Conservation (phyloP, 202 grass and related monocot genomes). For the Zizania palustris region DNA sequence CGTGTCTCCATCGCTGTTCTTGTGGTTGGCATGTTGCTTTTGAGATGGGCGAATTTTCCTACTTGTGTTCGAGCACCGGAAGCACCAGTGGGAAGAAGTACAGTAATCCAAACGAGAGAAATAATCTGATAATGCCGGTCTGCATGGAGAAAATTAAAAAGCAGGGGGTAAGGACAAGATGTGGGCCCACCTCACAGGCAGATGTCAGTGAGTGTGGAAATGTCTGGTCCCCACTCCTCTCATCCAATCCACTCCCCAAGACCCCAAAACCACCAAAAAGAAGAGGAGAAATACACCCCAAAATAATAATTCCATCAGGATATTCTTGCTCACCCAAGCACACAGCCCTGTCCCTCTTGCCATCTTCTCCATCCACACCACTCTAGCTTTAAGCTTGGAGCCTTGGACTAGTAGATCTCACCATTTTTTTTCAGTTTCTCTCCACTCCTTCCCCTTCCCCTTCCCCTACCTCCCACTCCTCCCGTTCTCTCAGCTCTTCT, state of each 20-base stretch:
- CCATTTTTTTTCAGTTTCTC: constrained; percentile 32
- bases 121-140: not conserved
- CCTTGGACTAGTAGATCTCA: constrained; percentile 52
- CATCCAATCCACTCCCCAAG: constrained; percentile 31
- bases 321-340: constrained; percentile 33
- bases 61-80: too few species aligned
- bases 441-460: not conserved
- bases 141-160: not conserved
- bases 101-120: not conserved
- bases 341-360: not conserved
- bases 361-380: constrained; percentile 43
- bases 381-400: too few species aligned
- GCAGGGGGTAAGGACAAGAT: not conserved
- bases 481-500: constrained; percentile 44
- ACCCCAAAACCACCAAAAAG: not conserved
- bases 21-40: not conserved
- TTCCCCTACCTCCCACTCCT: not conserved
- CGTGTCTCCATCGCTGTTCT: not conserved
- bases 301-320: constrained; percentile 47
- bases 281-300: not conserved
- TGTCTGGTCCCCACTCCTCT: constrained; percentile 33
- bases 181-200: constrained; percentile 37
- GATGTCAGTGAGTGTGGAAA: constrained; percentile 45
- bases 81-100: not conserved
- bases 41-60: constrained; percentile 14